Percentiles rank a stretch among this genome's conserved stretches.
phyloP scores from a whole-genome alignment of 768 basidiomycete species.

The Russula griseocarnosa region DNA sequence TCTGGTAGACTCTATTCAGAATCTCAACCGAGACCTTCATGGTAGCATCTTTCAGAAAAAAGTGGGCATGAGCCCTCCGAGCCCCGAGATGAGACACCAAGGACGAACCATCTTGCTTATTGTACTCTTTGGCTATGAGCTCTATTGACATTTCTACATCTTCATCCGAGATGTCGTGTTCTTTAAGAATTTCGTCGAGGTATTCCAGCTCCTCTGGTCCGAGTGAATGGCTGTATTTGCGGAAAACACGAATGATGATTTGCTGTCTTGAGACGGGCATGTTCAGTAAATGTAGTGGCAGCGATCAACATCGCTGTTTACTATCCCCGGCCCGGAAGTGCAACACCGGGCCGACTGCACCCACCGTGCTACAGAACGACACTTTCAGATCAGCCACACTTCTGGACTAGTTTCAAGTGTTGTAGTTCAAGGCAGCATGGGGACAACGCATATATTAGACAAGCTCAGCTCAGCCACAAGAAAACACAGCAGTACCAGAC shows the following conservation, averaged over 20 bases:
- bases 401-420: no score
- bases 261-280: conserved; percentile 27
- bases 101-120: conserved; percentile 75
- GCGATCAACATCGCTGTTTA: no score
- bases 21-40: conserved; percentile 77
- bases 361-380: no score
- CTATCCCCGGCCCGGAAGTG: no score
- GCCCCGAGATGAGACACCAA: not conserved
- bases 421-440: no score
- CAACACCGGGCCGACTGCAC: no score
- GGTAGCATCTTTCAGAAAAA: conserved; percentile 51
- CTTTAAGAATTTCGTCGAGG: conserved; percentile 64
- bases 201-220: conserved; percentile 73
- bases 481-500: no score
- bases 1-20: conserved; percentile 68
- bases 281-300: no score
- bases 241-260: conserved; percentile 52
- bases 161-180: conserved; percentile 65
- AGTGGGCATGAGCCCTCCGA: not conserved
- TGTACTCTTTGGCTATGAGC: conserved; percentile 79
- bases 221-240: conserved; percentile 84
- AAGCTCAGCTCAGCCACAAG: no score
- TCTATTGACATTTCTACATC: conserved; percentile 75
- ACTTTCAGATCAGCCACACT: no score
- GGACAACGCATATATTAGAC: no score